A percentile compares a stretch with the other conserved stretches of the same genome.
Evolutionary conservation across 352 stramenopile genomes (phyloP).

Genomic region (Phytopythium helicoides): DNA sequence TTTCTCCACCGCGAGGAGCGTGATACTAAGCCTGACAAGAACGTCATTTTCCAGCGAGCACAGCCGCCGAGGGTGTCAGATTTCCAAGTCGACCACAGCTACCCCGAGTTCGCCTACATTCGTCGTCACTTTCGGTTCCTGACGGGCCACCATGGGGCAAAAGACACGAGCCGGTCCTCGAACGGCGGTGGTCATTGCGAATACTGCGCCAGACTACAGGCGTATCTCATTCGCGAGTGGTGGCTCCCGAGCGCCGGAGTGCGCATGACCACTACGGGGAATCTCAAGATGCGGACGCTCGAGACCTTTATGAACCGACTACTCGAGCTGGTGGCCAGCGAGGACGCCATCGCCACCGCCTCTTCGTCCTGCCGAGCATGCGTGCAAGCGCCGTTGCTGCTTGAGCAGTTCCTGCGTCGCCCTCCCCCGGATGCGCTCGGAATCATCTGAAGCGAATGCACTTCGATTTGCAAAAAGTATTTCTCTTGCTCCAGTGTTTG

Average conservation of each 20-base stretch:
- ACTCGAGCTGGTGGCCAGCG: slow-evolving; percentile 1
- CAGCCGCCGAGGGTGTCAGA: slow-evolving; percentile 6
- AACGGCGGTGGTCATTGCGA: neutral
- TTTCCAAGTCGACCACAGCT: slow-evolving; percentile 19
- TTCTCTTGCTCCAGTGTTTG: too few species aligned
- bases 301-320: slow-evolving; percentile 1
- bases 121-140: slow-evolving; percentile 5
- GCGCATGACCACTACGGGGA: slow-evolving; percentile 1
- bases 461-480: too few species aligned
- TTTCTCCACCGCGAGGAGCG: slow-evolving; percentile 4
- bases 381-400: slow-evolving; percentile 6
- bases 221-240: neutral
- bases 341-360: neutral
- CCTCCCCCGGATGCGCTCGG: slow-evolving; percentile 5
- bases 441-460: slow-evolving; percentile 6
- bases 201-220: slow-evolving; percentile 1
- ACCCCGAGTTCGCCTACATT: slow-evolving; percentile 10
- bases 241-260: neutral
- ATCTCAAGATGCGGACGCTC: slow-evolving; percentile 6
- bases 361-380: slow-evolving; percentile 1
- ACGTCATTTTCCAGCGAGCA: slow-evolving; percentile 6
- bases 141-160: neutral
- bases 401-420: slow-evolving; percentile 11
- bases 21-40: neutral
- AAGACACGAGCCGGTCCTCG: neutral